Percentiles rank a stretch among this genome's conserved stretches.
Evolutionary conservation across 768 basidiomycete genomes (phyloP).

Genomic region (Termitomyces heimii): DNA sequence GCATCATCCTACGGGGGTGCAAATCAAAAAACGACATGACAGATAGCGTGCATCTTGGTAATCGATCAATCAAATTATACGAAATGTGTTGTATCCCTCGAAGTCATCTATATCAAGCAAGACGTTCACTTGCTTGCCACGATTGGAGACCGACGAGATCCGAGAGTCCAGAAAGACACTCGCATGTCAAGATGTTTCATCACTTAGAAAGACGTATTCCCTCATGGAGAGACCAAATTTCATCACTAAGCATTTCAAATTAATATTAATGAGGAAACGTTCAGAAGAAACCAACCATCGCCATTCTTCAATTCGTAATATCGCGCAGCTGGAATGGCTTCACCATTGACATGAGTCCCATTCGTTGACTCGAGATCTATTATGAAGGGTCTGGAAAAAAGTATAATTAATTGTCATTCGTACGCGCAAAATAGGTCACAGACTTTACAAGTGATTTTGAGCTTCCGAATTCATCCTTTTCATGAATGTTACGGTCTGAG

Average conservation of each 20-base stretch:
- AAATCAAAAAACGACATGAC: too few species aligned
- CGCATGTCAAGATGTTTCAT: slow-evolving; percentile 47
- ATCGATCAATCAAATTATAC: too few species aligned
- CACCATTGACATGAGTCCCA: slow-evolving; percentile 86
- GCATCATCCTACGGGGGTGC: too few species aligned
- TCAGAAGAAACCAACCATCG: slow-evolving; percentile 54
- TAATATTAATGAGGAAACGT: not conserved
- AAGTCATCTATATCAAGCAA: too few species aligned
- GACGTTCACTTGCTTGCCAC: not conserved
- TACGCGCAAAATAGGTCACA: slow-evolving; percentile 21
- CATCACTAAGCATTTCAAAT: slow-evolving; percentile 45
- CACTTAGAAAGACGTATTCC: slow-evolving; percentile 84
- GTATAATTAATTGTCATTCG: slow-evolving; percentile 1
- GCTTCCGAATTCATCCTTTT: slow-evolving; percentile 84
- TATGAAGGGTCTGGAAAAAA: slow-evolving; percentile 74
- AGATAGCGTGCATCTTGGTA: too few species aligned
- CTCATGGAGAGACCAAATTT: slow-evolving; percentile 78
- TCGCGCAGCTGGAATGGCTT: slow-evolving; percentile 75
- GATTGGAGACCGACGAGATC: not conserved
- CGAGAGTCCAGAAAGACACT: not conserved
- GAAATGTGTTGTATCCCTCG: slow-evolving; percentile 3
- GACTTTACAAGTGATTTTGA: slow-evolving; percentile 81
- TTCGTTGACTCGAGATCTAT: slow-evolving; percentile 99
- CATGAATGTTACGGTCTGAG: slow-evolving; percentile 74
- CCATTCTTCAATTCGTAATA: slow-evolving; percentile 79